Conservation (phyloP, 2,329 filamentous ascomycete genomes). For the Fusarium palustre region DNA sequence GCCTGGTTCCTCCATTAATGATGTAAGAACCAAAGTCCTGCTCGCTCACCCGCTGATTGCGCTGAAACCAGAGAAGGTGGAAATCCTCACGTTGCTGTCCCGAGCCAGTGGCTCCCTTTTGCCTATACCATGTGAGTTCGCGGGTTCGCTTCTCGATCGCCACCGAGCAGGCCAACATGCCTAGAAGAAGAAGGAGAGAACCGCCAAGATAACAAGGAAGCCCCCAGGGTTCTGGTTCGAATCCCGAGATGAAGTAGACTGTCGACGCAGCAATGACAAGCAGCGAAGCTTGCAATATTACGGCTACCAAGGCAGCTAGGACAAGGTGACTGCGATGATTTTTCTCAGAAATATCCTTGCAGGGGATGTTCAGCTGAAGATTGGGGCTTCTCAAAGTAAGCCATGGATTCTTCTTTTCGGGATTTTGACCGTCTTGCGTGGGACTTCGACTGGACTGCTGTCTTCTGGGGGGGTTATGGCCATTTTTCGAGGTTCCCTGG, state of each 20-base stretch:
- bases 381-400: fast-evolving
- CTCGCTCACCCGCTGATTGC: not conserved
- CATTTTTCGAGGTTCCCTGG: not conserved
- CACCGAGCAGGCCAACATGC: not conserved
- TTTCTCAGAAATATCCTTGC: fast-evolving
- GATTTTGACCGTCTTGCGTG: not conserved
- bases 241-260: not conserved
- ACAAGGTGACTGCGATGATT: not conserved
- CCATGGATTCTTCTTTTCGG: not conserved
- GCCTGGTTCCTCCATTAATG: not conserved
- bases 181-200: fast-evolving
- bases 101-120: not conserved
- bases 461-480: not conserved
- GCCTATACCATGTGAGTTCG: not conserved
- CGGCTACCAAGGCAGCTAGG: not conserved
- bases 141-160: not conserved
- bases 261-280: not conserved
- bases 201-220: not conserved
- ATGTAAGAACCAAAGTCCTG: not conserved
- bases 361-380: not conserved
- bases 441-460: not conserved
- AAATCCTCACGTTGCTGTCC: not conserved
- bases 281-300: fast-evolving
- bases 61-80: not conserved
- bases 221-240: not conserved